Evolutionary conservation across 106 monocot species (phyloP), one percentile per base, ranked within the genome.

Genomic region (Dactylorhiza incarnata): DNA sequence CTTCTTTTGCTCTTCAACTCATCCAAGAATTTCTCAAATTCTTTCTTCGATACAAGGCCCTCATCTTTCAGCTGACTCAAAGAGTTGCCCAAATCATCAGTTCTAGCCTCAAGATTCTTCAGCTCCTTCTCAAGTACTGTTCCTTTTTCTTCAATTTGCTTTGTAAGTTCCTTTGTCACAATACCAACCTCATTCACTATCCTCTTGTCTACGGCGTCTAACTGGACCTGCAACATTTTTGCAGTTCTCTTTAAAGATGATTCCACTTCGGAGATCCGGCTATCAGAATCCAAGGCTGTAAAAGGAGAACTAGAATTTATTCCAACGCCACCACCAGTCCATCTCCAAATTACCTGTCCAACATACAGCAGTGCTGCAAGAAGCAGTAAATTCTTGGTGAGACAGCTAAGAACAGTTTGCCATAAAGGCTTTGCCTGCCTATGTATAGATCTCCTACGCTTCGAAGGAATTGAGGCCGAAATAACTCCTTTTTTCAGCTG

Each of bases 171-270:
- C 24, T 70, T 84, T 13, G 48, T 82, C 53, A 75, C 56, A 61
- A 55, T 72, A 15, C 65, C 80, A 74, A 84, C 82, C 80, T 86
- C 91, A 71, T 16, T 84, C 67, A 58, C 80, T 54, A 91, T 82
- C 77, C 84, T 97, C 61, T 85, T 82, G 73, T 94, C 89, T 17
- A 97, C 56, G 26, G 89, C 80, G 2, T 97, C 97, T 54, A 97
- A 51, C 77, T 97, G 97, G 49, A 97, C 81, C 68, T 97, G 93
- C 52, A 91, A 79, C 94, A 94, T 91, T 75, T 86, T 86, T 5
- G 83, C 61, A 16, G 89, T 83, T 43, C 79, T 94, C 86, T 94
- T 97, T 44, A 97, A 52, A 54, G 82, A 85, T 50, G 80, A 48
- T 72, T 97, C 91, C 52, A 97, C 83, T 45, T 91, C 84, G 44